Percentiles rank a stretch among this genome's conserved stretches.
Evolutionary conservation across 2,329 filamentous ascomycete genomes (phyloP).

Genomic region (Penicillium sp.): DNA sequence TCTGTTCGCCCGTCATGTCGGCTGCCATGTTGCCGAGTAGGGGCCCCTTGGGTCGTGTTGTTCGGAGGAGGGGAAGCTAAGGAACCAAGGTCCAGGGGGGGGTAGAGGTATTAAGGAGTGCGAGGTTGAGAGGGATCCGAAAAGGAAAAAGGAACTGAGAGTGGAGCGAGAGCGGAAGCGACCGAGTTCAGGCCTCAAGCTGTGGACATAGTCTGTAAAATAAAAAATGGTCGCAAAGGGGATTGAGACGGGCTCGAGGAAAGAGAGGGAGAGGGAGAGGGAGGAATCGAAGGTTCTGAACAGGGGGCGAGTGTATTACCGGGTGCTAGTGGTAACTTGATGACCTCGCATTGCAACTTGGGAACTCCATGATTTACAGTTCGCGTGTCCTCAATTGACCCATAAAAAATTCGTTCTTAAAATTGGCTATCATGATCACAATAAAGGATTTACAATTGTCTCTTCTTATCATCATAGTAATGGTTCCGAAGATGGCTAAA

Average conservation of each 20-base stretch:
- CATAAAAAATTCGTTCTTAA: background rate
- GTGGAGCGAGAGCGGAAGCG: constrained; percentile 21
- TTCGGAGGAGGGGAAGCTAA: constrained; percentile 5
- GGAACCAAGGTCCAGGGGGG: constrained; percentile 9
- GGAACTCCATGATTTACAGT: background rate
- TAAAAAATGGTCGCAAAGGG: constrained; percentile 5
- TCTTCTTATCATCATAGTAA: background rate
- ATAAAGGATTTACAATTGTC: background rate
- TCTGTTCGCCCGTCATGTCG: constrained; percentile 57
- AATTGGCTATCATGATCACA: background rate
- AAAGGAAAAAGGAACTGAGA: constrained; percentile 17
- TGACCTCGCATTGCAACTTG: constrained; percentile 3
- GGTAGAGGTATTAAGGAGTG: constrained; percentile 3
- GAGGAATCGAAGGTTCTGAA: constrained; percentile 13
- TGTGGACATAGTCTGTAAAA: constrained; percentile 25
- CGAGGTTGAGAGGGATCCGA: constrained; percentile 7
- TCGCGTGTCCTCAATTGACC: background rate
- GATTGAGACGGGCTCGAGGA: constrained; percentile 7
- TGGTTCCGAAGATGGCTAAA: background rate
- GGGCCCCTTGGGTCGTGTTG: constrained; percentile 22
- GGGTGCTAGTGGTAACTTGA: constrained; percentile 6
- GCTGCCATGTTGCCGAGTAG: constrained; percentile 42
- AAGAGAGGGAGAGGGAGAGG: constrained; percentile 10
- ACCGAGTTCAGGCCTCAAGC: constrained; percentile 22
- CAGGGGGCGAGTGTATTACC: constrained; percentile 13